A percentile compares a stretch with the other conserved stretches of the same genome.
phyloP scores from a whole-genome alignment of 371 early-diverging fungal species.

The Mucor plumbeus region DNA sequence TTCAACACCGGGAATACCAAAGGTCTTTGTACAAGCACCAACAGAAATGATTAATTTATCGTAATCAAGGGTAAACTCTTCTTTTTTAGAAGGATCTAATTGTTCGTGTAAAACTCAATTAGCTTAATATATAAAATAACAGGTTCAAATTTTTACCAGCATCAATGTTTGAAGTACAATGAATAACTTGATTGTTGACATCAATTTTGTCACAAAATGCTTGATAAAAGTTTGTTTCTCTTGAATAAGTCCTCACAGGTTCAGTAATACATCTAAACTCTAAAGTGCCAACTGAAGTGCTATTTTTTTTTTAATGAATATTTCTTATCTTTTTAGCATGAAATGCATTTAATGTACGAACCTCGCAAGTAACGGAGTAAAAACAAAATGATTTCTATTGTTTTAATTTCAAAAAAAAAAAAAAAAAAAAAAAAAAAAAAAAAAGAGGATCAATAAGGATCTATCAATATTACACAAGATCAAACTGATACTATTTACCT shows the following conservation, averaged over 20 bases:
- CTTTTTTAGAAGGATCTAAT: not conserved
- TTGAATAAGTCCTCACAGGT: slow-evolving; percentile 67
- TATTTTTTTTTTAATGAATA: slow-evolving; percentile 13
- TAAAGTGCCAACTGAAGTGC: slow-evolving; percentile 82
- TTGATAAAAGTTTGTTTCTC: slow-evolving; percentile 66
- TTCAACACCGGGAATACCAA: slow-evolving; percentile 80
- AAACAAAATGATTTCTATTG: slow-evolving; percentile 77
- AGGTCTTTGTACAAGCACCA: slow-evolving; percentile 86
- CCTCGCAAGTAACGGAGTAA: slow-evolving; percentile 81
- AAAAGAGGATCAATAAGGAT: slow-evolving; percentile 1
- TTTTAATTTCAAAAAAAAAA: not conserved
- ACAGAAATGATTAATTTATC: slow-evolving; percentile 82
- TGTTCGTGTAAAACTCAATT: not conserved
- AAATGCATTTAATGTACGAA: slow-evolving; percentile 1
- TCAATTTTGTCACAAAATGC: slow-evolving; percentile 68
- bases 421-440: too few relatives aligned
- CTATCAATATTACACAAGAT: not conserved
- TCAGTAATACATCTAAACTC: slow-evolving; percentile 83
- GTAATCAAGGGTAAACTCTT: slow-evolving; percentile 55
- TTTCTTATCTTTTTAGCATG: not conserved
- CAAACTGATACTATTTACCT: slow-evolving; percentile 33
- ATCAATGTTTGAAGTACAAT: slow-evolving; percentile 47
- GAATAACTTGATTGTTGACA: slow-evolving; percentile 36
- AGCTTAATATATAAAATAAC: too few relatives aligned
- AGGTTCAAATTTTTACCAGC: slow-evolving; percentile 14